phyloP scores from a whole-genome alignment of 805 yeast genomes.

The Zygosaccharomyces siamensis region DNA sequence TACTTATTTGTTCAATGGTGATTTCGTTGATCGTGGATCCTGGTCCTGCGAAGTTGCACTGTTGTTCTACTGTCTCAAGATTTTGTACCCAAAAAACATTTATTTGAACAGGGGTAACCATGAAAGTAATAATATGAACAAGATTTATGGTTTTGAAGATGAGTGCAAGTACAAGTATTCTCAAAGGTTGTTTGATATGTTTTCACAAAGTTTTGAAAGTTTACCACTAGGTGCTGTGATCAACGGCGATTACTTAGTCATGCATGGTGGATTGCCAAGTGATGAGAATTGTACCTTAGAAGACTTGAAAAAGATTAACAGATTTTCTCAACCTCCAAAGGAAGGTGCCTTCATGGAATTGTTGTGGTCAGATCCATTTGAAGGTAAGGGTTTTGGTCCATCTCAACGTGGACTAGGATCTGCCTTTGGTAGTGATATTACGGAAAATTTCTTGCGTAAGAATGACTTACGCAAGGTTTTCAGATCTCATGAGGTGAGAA shows the following conservation, averaged over 20 bases:
- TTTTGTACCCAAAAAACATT: conserved; percentile 63
- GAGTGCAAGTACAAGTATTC: conserved; percentile 90
- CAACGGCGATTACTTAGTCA: conserved; percentile 72
- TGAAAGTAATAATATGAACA: conserved; percentile 95
- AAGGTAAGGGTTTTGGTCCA: conserved; percentile 68
- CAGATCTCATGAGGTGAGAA: conserved; percentile 92
- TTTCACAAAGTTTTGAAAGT: conserved; percentile 78
- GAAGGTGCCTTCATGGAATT: conserved; percentile 95
- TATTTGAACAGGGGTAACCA: conserved; percentile 92
- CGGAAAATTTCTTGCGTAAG: conserved; percentile 65
- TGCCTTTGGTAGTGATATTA: conserved; percentile 95
- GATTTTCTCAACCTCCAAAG: conserved; percentile 83
- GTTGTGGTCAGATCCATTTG: conserved; percentile 96
- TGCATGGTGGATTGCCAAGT: conserved; percentile 95
- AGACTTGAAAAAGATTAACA: conserved; percentile 66
- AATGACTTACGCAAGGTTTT: conserved; percentile 76
- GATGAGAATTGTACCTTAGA: conserved; percentile 64
- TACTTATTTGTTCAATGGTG: conserved; percentile 87
- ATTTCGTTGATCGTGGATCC: conserved; percentile 95
- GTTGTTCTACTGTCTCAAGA: conserved; percentile 68
- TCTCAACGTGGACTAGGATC: conserved; percentile 93
- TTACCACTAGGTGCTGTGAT: conserved; percentile 83
- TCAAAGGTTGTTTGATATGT: conserved; percentile 72
- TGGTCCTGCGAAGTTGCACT: conserved; percentile 98
- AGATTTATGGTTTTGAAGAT: conserved; percentile 92